Conservation (phyloP, 768 basidiomycete species). For the Suillus occidentalis region DNA sequence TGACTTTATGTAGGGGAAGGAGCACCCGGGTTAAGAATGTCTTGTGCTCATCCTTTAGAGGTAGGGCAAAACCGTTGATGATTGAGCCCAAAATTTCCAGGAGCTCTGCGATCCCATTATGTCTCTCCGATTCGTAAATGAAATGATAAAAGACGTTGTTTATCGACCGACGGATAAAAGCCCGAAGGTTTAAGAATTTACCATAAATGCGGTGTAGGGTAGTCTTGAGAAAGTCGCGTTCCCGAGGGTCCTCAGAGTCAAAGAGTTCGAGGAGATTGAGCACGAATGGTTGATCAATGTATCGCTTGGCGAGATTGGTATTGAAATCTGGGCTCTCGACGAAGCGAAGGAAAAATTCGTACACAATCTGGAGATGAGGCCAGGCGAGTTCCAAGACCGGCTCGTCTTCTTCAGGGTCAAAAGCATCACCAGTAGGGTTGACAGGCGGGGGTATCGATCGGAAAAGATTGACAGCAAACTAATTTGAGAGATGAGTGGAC, state of each 20-base stretch:
- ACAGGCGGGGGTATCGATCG: slow-evolving; percentile 99
- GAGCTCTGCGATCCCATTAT: slow-evolving; percentile 98
- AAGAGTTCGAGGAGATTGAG: slow-evolving; percentile 96
- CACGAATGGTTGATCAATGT: slow-evolving; percentile 95
- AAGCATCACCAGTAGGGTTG: slow-evolving; percentile 97
- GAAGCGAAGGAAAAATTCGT: slow-evolving; percentile 99
- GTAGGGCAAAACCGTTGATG: slow-evolving; percentile 98
- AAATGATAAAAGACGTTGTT: slow-evolving; percentile 99
- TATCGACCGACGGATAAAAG: slow-evolving; percentile 98
- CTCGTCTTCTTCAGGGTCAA: slow-evolving; percentile 99
- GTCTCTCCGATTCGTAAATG: slow-evolving; percentile 97
- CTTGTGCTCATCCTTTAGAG: slow-evolving; percentile 99
- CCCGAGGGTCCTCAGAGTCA: slow-evolving; percentile 97
- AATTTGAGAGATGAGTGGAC: slow-evolving; percentile 12
- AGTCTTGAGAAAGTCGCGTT: slow-evolving; percentile 99
- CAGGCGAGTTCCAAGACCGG: slow-evolving; percentile 98
- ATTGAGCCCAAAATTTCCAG: slow-evolving; percentile 98
- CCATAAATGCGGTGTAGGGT: slow-evolving; percentile 99
- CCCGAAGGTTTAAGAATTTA: slow-evolving; percentile 97
- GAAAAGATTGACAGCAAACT: slow-evolving; percentile 99
- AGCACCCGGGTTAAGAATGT: slow-evolving; percentile 92
- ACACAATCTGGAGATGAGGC: slow-evolving; percentile 99
- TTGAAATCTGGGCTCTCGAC: slow-evolving; percentile 98
- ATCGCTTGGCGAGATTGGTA: slow-evolving; percentile 95
- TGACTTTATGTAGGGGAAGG: slow-evolving; percentile 96